phyloP scores from a whole-genome alignment of 2,329 filamentous ascomycete genomes.

The Fusarium tuaranense region DNA sequence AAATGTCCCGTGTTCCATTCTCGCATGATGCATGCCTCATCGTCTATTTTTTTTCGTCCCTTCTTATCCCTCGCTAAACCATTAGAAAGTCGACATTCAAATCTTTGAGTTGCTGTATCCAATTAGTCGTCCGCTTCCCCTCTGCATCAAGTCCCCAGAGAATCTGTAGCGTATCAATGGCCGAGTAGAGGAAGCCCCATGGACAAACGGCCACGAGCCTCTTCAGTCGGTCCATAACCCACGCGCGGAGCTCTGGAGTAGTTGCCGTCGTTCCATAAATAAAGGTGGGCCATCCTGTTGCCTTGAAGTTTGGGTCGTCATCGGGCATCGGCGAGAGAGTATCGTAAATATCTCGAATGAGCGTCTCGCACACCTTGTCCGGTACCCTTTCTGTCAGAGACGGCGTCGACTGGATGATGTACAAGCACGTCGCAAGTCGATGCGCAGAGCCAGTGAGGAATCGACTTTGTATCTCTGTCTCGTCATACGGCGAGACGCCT shows the following conservation, averaged over 20 bases:
- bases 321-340: conserved; percentile 61
- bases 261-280: conserved; percentile 64
- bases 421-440: conserved; percentile 57
- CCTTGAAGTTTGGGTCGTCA: conserved; percentile 65
- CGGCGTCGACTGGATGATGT: conserved; percentile 56
- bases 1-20: conserved; percentile 35
- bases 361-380: conserved; percentile 37
- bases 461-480: conserved; percentile 49
- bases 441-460: conserved; percentile 56
- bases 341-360: conserved; percentile 60
- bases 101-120: conserved; percentile 57
- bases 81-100: conserved; percentile 53
- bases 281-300: conserved; percentile 67
- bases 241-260: conserved; percentile 54
- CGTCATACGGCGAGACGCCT: conserved; percentile 49
- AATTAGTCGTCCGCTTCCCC: conserved; percentile 46
- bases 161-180: conserved; percentile 56
- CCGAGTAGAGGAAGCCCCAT: conserved; percentile 62
- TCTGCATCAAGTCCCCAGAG: conserved; percentile 55
- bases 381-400: conserved; percentile 38
- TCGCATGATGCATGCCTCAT: not conserved
- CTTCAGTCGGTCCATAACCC: conserved; percentile 60
- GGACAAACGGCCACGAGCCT: conserved; percentile 54
- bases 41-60: not conserved
- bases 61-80: conserved; percentile 11